Evolutionary conservation across 2,329 filamentous ascomycete genomes (phyloP).

Genomic region (Dothidotthia symphoricarpi): DNA sequence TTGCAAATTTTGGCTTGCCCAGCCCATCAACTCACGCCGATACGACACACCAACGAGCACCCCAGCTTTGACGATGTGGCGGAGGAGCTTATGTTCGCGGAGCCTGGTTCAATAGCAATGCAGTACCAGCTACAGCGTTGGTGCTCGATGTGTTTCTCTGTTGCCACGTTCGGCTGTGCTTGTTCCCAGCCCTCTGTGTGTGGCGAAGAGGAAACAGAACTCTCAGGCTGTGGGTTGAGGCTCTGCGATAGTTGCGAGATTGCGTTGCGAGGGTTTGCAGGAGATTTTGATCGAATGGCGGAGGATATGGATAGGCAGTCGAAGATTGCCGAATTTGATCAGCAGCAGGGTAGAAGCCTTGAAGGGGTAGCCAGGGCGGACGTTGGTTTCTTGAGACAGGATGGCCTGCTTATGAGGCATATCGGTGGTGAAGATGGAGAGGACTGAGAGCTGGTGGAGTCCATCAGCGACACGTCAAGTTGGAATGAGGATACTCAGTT

Average conservation of each 20-base stretch:
- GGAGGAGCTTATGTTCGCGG: slow-evolving; percentile 14
- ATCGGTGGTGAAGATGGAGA: slow-evolving; percentile 1
- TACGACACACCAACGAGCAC: not conserved
- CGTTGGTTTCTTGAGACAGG: slow-evolving; percentile 23
- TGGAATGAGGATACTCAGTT: too few relatives aligned
- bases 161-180: slow-evolving; percentile 18
- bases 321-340: slow-evolving; percentile 18
- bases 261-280: slow-evolving; percentile 5
- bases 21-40: slow-evolving; percentile 12
- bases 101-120: slow-evolving; percentile 6
- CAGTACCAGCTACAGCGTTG: slow-evolving; percentile 22
- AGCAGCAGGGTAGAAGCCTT: slow-evolving; percentile 1
- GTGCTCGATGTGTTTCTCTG: slow-evolving; percentile 34
- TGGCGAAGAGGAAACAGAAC: slow-evolving; percentile 5
- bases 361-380: slow-evolving; percentile 21
- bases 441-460: too few relatives aligned
- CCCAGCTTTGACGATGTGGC: slow-evolving; percentile 8
- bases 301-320: slow-evolving; percentile 12
- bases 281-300: slow-evolving; percentile 13
- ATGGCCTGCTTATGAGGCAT: slow-evolving; percentile 24
- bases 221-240: slow-evolving; percentile 27
- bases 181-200: slow-evolving; percentile 5
- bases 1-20: slow-evolving; percentile 25
- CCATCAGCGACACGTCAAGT: too few relatives aligned
- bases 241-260: slow-evolving; percentile 24